These are phyloP conservation scores for Penicillium paxilli DNA, from an alignment of 495 filamentous ascomycete species.

Conservation along the genomic window DNA sequence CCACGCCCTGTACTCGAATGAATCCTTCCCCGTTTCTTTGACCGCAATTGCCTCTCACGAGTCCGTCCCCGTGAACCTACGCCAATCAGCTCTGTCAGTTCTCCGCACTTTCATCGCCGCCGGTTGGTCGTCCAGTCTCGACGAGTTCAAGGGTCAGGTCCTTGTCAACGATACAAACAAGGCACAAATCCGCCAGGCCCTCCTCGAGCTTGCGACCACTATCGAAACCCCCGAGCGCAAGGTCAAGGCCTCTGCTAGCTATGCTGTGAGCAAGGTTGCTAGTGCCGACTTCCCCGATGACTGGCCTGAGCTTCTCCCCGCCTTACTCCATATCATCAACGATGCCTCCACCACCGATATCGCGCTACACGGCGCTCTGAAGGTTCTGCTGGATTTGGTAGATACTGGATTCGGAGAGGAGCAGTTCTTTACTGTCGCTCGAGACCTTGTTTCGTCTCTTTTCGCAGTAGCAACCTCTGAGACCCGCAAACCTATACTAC, in stretches of 20 bases:
- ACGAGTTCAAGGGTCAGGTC: constrained; percentile 66
- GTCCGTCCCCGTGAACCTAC: constrained; percentile 66
- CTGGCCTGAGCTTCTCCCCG: constrained; percentile 84
- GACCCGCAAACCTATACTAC: constrained; percentile 67
- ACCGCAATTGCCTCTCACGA: constrained; percentile 75
- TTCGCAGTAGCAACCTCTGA: constrained; percentile 79
- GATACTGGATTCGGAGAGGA: constrained; percentile 91
- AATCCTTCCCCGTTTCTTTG: constrained; percentile 74
- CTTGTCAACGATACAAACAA: constrained; percentile 66
- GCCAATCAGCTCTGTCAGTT: constrained; percentile 79
- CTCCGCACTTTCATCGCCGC: constrained; percentile 78
- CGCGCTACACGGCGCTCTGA: constrained; percentile 85
- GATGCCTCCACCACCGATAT: constrained; percentile 62
- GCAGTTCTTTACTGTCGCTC: constrained; percentile 86
- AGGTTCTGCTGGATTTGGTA: constrained; percentile 84
- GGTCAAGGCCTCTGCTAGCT: constrained; percentile 81
- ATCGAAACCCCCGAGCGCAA: constrained; percentile 71
- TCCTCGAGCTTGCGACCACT: constrained; percentile 78
- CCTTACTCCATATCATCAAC: constrained; percentile 72
- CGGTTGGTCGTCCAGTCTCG: constrained; percentile 70
- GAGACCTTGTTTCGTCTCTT: constrained; percentile 77
- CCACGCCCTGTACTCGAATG: constrained; percentile 60
- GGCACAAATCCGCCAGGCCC: constrained; percentile 61
- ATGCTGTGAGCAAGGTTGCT: constrained; percentile 94
- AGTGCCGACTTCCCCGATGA: constrained; percentile 89